Base-by-base conservation (phyloP, 176 grass and related monocot species). In the Otatea glauca region DNA sequence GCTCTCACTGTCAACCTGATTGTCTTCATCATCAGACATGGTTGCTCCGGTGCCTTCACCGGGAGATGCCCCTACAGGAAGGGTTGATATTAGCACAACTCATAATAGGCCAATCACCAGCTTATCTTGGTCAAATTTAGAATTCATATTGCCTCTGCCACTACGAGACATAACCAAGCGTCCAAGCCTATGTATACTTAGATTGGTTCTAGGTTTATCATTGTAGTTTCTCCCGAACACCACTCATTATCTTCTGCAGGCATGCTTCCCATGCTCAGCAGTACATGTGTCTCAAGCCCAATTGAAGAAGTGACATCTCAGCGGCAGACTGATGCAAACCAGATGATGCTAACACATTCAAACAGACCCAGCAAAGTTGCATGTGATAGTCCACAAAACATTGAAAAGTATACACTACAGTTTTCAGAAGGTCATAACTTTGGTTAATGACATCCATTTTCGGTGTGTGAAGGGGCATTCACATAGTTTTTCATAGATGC, bases 11-110 rank as follows among this genome's bases (percentile, higher is more conserved):
- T 99, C 97, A 25, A 85, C 89, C 62, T 91, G 92, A 18, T 99
- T 94, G 67, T 99, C 97, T 80, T 99, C 96, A 66, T 99, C 92
- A 67, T 99, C 93, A 75, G 97, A 99, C 97, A 99, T 99, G 65
- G 97, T 96, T 82, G 93, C 93, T 39, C 97, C 93, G 21, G 97
- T 94, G 45, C 97, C 94, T 86, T 99, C 97, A 60, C 93, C 93
- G 73, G 97, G 93, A 92, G 93, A 92, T 59, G 91, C 93, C 41
- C 97, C 97, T 99, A 61, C 64, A 87, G 42, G 11, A 87, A 55
- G 37, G 69, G 48, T 43, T 9, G 0, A n/a, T 48, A 38, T 79
- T 79, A 84, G 66, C 53, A 81, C 5, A 50, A 68, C 7, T 87
- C 21, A 75, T n/a, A 23, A 37, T 66, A 23, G 48, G 20, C 14